A percentile compares a stretch with the other conserved stretches of the same genome.
phyloP scores from a whole-genome alignment of 1,284 basidiomycete genomes.

The Ceratobasidium sp. region DNA sequence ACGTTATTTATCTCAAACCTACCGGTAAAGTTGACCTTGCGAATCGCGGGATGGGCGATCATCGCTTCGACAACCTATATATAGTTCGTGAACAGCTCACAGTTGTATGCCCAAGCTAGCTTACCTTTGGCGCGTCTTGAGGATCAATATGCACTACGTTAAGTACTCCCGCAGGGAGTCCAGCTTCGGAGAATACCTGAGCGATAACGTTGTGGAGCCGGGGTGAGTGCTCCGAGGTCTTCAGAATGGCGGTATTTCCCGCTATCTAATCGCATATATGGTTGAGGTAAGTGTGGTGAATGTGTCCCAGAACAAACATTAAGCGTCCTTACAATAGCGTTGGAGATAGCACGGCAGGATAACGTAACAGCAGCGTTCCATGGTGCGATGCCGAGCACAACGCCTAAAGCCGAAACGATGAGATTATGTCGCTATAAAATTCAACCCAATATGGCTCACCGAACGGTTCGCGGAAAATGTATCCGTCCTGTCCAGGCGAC shows the following conservation, averaged over 20 bases:
- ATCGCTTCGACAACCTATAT: slow-evolving; percentile 47
- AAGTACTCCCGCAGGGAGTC: slow-evolving; percentile 53
- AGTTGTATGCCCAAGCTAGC: too few species aligned
- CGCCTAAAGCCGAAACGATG: slow-evolving; percentile 22
- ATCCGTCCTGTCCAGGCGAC: slow-evolving; percentile 34
- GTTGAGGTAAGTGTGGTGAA: neutral
- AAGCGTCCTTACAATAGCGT: slow-evolving; percentile 46
- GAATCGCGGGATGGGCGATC: slow-evolving; percentile 49
- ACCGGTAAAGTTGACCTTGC: slow-evolving; percentile 41
- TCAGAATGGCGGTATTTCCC: slow-evolving; percentile 52
- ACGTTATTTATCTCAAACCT: neutral
- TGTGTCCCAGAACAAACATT: neutral
- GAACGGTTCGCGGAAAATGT: slow-evolving; percentile 45
- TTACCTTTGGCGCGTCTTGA: slow-evolving; percentile 48
- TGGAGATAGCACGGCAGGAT: slow-evolving; percentile 45
- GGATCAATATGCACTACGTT: slow-evolving; percentile 54
- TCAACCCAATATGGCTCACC: slow-evolving; percentile 29
- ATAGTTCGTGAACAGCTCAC: too few species aligned
- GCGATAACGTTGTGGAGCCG: slow-evolving; percentile 31
- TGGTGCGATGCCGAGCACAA: slow-evolving; percentile 44
- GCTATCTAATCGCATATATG: slow-evolving; percentile 47
- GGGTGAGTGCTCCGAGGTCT: slow-evolving; percentile 43
- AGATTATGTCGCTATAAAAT: neutral
- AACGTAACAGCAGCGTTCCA: slow-evolving; percentile 49
- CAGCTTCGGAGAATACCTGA: slow-evolving; percentile 48